These are phyloP conservation scores for Candida sanyaensis DNA, from an alignment of 1,139 yeast genomes.

Conservation along the genomic window DNA sequence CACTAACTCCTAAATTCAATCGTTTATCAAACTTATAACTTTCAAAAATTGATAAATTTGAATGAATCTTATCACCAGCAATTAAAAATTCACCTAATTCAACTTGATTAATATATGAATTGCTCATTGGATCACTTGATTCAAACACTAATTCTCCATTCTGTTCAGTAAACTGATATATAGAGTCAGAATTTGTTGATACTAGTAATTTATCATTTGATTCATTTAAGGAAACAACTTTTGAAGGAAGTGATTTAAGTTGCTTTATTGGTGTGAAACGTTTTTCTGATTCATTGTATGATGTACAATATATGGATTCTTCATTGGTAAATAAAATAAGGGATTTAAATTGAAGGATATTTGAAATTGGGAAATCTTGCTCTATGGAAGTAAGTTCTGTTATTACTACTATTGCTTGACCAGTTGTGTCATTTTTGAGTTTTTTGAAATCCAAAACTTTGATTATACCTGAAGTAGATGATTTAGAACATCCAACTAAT, in stretches of 20 bases:
- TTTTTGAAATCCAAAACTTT: constrained; percentile 45
- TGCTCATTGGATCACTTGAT: constrained; percentile 38
- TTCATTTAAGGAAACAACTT: constrained; percentile 34
- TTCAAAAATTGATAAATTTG: constrained; percentile 31
- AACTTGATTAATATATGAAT: constrained; percentile 42
- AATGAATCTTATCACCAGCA: constrained; percentile 46
- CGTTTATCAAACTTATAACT: constrained; percentile 12
- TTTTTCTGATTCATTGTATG: constrained; percentile 40
- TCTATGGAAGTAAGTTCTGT: constrained; percentile 41
- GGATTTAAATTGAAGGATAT: constrained; percentile 39
- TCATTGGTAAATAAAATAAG: constrained; percentile 39
- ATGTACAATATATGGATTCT: constrained; percentile 31
- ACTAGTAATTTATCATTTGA: constrained; percentile 27
- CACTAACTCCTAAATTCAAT: constrained; percentile 25
- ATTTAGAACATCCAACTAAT: constrained; percentile 41
- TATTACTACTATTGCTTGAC: constrained; percentile 20
- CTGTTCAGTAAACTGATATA: constrained; percentile 26
- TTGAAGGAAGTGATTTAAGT: constrained; percentile 35
- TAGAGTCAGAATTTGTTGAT: constrained; percentile 45
- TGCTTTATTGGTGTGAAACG: constrained; percentile 33
- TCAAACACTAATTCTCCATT: constrained; percentile 15
- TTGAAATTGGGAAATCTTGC: constrained; percentile 34
- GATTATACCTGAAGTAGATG: constrained; percentile 32
- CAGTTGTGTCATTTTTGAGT: constrained; percentile 15
- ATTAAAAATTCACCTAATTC: constrained; percentile 12